A percentile compares a stretch with the other conserved stretches of the same genome.
Evolutionary conservation across 1,284 basidiomycete genomes (phyloP).

Genomic region (Pyrrhoderma noxium): DNA sequence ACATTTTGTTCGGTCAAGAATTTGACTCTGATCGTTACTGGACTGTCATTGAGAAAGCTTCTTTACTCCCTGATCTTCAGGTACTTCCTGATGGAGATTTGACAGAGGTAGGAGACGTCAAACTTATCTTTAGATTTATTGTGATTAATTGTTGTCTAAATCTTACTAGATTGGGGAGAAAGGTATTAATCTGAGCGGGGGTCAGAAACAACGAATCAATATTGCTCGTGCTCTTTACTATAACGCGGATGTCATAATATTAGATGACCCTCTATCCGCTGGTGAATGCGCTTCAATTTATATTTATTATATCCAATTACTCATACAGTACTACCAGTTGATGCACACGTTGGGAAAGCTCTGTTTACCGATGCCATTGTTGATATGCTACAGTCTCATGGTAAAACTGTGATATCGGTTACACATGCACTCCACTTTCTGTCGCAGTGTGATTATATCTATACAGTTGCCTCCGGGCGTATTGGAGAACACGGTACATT

Average conservation of each 20-base stretch:
- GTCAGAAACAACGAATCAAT: slow-evolving; percentile 61
- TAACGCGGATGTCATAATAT: slow-evolving; percentile 59
- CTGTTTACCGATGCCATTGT: slow-evolving; percentile 64
- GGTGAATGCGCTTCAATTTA: slow-evolving; percentile 32
- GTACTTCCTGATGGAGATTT: slow-evolving; percentile 69
- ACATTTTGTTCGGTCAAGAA: slow-evolving; percentile 60
- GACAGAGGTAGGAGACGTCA: slow-evolving; percentile 46
- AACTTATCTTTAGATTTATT: slow-evolving; percentile 6
- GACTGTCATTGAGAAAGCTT: slow-evolving; percentile 54
- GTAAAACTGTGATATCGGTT: slow-evolving; percentile 63
- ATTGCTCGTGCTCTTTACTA: slow-evolving; percentile 70
- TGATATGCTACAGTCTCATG: slow-evolving; percentile 41
- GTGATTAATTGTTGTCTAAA: slow-evolving; percentile 6
- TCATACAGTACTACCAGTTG: slow-evolving; percentile 33
- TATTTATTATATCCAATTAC: neutral
- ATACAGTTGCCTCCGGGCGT: slow-evolving; percentile 48
- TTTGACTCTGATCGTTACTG: slow-evolving; percentile 67
- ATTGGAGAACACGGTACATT: slow-evolving; percentile 65
- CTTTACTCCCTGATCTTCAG: slow-evolving; percentile 61
- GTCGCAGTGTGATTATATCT: slow-evolving; percentile 59
- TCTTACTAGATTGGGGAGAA: slow-evolving; percentile 51
- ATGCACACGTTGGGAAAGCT: slow-evolving; percentile 64
- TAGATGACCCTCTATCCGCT: slow-evolving; percentile 73
- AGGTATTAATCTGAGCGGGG: slow-evolving; percentile 55
- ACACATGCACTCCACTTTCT: slow-evolving; percentile 73